Evolutionary conservation across 345 rosid genomes (phyloP), one percentile per base, ranked within the genome.

Genomic region (Noccaea bulbosa): DNA sequence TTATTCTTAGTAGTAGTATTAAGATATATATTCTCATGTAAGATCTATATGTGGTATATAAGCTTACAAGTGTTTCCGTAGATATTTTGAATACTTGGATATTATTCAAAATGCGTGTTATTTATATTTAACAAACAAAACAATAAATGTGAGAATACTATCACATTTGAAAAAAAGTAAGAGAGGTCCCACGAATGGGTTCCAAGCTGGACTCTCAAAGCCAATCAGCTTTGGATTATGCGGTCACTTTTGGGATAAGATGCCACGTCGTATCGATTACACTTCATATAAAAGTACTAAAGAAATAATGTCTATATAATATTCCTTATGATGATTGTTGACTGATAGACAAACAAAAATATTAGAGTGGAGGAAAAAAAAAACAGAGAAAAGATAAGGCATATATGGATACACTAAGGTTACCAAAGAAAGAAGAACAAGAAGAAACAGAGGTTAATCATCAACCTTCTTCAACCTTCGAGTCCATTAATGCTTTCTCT

Each of bases 211-310:
- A 70, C 34, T 49, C 47, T 50, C 34, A 27, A 3, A 76, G 43
- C 79, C 79, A 76, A 70, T 76, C 75, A 75, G 39, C 56, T 62
- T 68, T 4, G 5, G 51, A 45, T 49, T 52, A 46, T 38, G 40
- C 70, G 58, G 44, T 46, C 66, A 70, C 79, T 76, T 64, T 76
- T 56, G 71, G 54, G 75, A 76, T 76, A 76, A 76, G 79, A 70
- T 56, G 47, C 79, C 71, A 70, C 75, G 37, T 76, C 66, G 61
- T 49, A 15, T 56, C 79, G 62, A 9, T 62, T 55, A 4, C 57
- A 54, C 54, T 49, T 14, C 65, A 64, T 24, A 4, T 11, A 7
- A 16, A 55, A 55, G 12, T 24, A 30, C 38, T 37, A 35, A 46
- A 63, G 38, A 52, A 37, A 35, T 35, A 14, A 20, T 45, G 35